Conservation (phyloP, 129 eudicot species). For the Helianthus annuus region DNA sequence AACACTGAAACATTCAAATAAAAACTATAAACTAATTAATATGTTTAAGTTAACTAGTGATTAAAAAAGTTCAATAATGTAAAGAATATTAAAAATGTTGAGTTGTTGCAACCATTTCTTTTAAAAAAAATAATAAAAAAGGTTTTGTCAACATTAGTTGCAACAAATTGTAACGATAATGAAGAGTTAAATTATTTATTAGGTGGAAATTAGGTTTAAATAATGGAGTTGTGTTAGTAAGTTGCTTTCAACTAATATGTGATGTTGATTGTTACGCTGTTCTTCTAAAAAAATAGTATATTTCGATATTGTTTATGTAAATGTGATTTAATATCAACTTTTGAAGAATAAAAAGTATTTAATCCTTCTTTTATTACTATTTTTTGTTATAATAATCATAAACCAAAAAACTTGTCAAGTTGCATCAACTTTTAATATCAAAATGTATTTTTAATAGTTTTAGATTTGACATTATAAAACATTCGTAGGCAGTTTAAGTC, state of each 20-base stretch:
- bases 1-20: constrained; percentile 1
- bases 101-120: constrained; percentile 43
- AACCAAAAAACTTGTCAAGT: too few species aligned
- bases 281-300: not conserved
- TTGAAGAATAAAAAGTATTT: not conserved
- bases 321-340: not conserved
- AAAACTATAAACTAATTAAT: not conserved
- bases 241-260: constrained; percentile 27
- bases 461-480: too few species aligned
- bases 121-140: not conserved
- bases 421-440: not conserved
- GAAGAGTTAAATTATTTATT: constrained; percentile 24
- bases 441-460: too few species aligned
- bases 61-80: constrained; percentile 9
- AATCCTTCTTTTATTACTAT: too few species aligned
- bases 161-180: constrained; percentile 33
- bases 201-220: constrained; percentile 35
- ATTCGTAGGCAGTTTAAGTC: too few species aligned
- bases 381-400: too few species aligned
- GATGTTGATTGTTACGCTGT: constrained; percentile 21
- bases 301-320: not conserved
- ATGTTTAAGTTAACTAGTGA: not conserved
- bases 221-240: constrained; percentile 28
- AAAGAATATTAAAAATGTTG: constrained; percentile 30
- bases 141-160: constrained; percentile 29